Conservation (phyloP, 2,329 filamentous ascomycete species). For the Ceratocystis alfenasii region DNA sequence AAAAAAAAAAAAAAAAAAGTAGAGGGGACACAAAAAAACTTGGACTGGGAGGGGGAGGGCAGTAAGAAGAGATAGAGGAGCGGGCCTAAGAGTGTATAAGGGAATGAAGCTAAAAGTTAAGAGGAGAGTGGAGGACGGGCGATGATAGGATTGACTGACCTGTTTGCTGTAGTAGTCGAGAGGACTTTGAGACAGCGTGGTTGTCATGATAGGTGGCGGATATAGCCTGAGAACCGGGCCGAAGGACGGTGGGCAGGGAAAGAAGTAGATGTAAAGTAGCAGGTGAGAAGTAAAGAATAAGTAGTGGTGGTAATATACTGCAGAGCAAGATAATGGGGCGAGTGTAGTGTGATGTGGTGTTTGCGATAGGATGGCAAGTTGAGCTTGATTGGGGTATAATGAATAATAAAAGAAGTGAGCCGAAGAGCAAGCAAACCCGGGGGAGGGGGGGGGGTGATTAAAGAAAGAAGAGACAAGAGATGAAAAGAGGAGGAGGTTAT, state of each 20-base stretch:
- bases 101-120: background rate
- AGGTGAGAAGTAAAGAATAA: background rate
- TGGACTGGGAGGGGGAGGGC: too few species aligned
- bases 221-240: background rate
- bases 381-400: slow-evolving; percentile 7
- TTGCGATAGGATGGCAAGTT: background rate
- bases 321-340: background rate
- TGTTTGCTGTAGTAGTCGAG: slow-evolving; percentile 21
- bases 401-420: background rate
- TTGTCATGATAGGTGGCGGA: slow-evolving; percentile 12
- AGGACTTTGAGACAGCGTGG: slow-evolving; percentile 20
- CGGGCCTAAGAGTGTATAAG: too few species aligned
- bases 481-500: background rate
- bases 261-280: background rate
- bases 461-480: background rate
- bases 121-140: background rate
- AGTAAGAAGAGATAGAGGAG: too few species aligned
- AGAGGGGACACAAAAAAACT: background rate
- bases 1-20: background rate
- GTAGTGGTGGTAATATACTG: background rate
- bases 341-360: background rate
- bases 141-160: slow-evolving; percentile 7
- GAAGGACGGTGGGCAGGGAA: background rate
- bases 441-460: background rate
- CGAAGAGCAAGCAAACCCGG: background rate